phyloP scores from a whole-genome alignment of 1,139 yeast genomes.

The Waltiozyma solani region DNA sequence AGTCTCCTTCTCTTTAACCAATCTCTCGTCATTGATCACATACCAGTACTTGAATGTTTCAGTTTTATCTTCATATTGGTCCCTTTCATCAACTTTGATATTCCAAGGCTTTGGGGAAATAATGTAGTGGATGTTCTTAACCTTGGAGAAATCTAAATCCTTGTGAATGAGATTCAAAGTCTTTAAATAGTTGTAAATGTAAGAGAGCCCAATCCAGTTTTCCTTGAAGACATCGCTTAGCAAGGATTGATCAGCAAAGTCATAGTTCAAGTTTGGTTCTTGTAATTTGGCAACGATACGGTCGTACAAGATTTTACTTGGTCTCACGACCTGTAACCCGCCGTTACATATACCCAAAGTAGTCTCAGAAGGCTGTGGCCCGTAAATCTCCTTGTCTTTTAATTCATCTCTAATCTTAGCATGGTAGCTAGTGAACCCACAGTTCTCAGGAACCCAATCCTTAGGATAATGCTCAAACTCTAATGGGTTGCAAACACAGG shows the following conservation, averaged over 20 bases:
- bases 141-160: conserved; percentile 34
- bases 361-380: conserved; percentile 27
- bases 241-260: conserved; percentile 48
- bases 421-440: conserved; percentile 34
- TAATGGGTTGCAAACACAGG: conserved; percentile 50
- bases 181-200: conserved; percentile 43
- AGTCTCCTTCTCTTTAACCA: conserved; percentile 13
- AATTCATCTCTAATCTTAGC: conserved; percentile 10
- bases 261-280: conserved; percentile 27
- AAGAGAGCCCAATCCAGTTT: conserved; percentile 39
- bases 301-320: conserved; percentile 26
- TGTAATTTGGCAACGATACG: conserved; percentile 26
- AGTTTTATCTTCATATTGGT: conserved; percentile 18
- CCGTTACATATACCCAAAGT: conserved; percentile 43
- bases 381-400: conserved; percentile 22
- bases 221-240: conserved; percentile 39
- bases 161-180: conserved; percentile 34
- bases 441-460: conserved; percentile 38
- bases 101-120: conserved; percentile 52
- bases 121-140: conserved; percentile 45
- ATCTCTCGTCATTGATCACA: conserved; percentile 29
- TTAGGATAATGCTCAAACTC: conserved; percentile 39
- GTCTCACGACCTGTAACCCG: conserved; percentile 40
- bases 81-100: conserved; percentile 16
- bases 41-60: conserved; percentile 31